phyloP scores from a whole-genome alignment of 345 rosid species.

The Eucalyptus melliodora region DNA sequence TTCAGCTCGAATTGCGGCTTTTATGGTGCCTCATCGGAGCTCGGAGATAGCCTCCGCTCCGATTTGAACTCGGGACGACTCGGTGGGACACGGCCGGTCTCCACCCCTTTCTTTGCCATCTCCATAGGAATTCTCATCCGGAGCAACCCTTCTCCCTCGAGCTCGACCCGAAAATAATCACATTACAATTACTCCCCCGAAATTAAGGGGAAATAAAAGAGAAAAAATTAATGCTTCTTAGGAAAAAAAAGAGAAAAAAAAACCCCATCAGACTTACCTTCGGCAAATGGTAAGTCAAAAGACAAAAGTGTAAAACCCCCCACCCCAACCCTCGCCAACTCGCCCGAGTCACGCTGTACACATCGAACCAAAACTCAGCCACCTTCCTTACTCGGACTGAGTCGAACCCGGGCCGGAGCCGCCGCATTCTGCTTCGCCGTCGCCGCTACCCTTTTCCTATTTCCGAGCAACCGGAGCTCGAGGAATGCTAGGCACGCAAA shows the following conservation, averaged over 20 bases:
- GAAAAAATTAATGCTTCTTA: background rate
- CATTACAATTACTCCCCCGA: background rate
- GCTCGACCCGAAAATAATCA: background rate
- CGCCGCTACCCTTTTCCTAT: background rate
- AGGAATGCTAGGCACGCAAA: background rate
- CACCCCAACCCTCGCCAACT: background rate
- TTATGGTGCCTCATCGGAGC: background rate
- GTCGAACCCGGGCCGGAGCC: background rate
- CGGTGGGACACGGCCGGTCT: conserved; percentile 8
- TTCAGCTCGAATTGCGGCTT: background rate
- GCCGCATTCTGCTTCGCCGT: background rate
- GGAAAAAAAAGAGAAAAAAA: background rate
- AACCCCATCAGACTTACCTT: background rate
- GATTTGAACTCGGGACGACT: conserved; percentile 61
- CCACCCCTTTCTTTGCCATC: conserved; percentile 33
- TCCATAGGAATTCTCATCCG: conserved; percentile 21
- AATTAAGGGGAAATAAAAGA: background rate
- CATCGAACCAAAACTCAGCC: background rate
- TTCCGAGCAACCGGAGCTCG: background rate
- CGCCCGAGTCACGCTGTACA: conserved; percentile 2
- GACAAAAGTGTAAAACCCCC: background rate
- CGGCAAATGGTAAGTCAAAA: background rate
- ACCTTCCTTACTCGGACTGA: background rate
- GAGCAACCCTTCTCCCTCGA: background rate
- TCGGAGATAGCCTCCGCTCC: conserved; percentile 13